These are phyloP conservation scores for Claviceps monticola DNA, from an alignment of 2,329 filamentous ascomycete species.

Conservation along the genomic window DNA sequence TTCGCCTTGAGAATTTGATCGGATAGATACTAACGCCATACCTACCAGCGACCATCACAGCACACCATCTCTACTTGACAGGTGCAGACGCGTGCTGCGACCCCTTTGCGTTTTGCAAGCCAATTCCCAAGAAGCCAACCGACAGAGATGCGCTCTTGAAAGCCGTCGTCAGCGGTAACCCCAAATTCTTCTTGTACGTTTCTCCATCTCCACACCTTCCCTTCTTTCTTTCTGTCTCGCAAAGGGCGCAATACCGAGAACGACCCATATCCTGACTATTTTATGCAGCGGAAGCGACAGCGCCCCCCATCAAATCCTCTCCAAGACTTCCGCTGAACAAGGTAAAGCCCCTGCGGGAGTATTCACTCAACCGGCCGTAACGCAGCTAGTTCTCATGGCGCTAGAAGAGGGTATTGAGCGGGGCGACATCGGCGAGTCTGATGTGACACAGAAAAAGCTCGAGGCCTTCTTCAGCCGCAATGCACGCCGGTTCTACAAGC, in stretches of 20 bases:
- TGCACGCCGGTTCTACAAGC: slow-evolving; percentile 40
- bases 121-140: slow-evolving; percentile 58
- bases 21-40: background rate
- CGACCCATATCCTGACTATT: background rate
- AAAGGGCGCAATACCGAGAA: background rate
- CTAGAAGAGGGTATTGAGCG: slow-evolving; percentile 47
- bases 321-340: slow-evolving; percentile 36
- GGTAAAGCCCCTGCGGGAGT: slow-evolving; percentile 56
- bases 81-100: slow-evolving; percentile 57
- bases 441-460: slow-evolving; percentile 41
- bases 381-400: slow-evolving; percentile 46
- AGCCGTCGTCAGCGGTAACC: slow-evolving; percentile 42
- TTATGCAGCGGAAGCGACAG: slow-evolving; percentile 37
- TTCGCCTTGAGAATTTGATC: background rate
- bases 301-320: slow-evolving; percentile 47
- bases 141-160: slow-evolving; percentile 61
- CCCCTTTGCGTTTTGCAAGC: slow-evolving; percentile 54
- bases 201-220: background rate
- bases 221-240: background rate
- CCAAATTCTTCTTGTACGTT: slow-evolving; percentile 53
- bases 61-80: slow-evolving; percentile 72
- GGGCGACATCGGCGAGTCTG: slow-evolving; percentile 33
- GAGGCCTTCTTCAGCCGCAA: slow-evolving; percentile 39
- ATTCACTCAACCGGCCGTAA: slow-evolving; percentile 62
- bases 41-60: slow-evolving; percentile 51